Evolutionary conservation across 2,329 filamentous ascomycete species (phyloP), one percentile per base, ranked within the genome.

Genomic region (Hypoxylon sp.): DNA sequence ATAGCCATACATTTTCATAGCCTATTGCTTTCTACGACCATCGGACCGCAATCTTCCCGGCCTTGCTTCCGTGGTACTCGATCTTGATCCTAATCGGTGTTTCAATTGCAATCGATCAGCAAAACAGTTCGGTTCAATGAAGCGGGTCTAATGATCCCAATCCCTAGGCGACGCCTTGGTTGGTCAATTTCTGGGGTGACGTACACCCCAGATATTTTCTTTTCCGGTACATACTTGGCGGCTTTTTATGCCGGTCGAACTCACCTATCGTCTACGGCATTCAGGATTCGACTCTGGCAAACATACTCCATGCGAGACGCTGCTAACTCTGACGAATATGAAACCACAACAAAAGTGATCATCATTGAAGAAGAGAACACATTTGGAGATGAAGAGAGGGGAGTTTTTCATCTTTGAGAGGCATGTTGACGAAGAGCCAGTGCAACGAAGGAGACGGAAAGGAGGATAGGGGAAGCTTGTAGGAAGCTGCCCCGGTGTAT

Each of bases 151-250:
- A 56, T 35, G 31, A 44, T 49, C 31, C 59, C 53, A 20, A 40
- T 37, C 46, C 58, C 53, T 49, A 48, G 57, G 40, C 53, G 53
- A 57, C 49, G 49, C 56, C 17, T 59, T 25, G 60, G 30, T 30
- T 61, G 48, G 59, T 40, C 66, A 37, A 62, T 35, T 8, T 61
- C 53, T 42, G 60, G 55, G 62, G 42, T 61, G 57, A 55, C 17
- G 54, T 37, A 44, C 30, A 56, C 49, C 49, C 59, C 50, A 54
- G 33, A 7, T 55, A 31, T 63, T 72, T 74, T 73, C 68, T 65
- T 75, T 76, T 74, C 69, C 68, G 69, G 74, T 75, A 77, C 74
- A 75, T 76, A 75, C 37, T 74, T 75, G 70, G 68, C 64, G 68
- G 64, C 61, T 53, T 49, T 61, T 37, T 61, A 66, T 37, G 60